These are phyloP conservation scores for Mycena metata DNA, from an alignment of 768 basidiomycete genomes.

Conservation along the genomic window DNA sequence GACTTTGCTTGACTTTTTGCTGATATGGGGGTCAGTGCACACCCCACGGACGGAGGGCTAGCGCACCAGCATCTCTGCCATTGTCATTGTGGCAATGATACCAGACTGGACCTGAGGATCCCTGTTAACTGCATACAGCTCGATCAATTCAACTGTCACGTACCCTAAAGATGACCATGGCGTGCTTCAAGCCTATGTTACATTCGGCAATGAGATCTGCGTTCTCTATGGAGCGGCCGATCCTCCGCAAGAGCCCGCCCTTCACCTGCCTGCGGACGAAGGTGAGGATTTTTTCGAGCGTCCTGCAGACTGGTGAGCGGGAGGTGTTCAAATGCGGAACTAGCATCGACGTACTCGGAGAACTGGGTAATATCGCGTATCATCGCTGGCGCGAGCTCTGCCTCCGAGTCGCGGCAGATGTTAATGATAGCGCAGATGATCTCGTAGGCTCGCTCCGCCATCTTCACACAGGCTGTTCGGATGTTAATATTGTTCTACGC, in stretches of 20 bases:
- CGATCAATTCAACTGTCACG: background rate
- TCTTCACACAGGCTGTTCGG: slow-evolving; percentile 19
- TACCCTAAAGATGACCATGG: slow-evolving; percentile 33
- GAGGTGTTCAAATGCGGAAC: background rate
- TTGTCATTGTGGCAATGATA: slow-evolving; percentile 34
- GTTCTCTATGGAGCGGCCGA: slow-evolving; percentile 29
- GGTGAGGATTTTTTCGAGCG: slow-evolving; percentile 29
- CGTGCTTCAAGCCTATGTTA: slow-evolving; percentile 29
- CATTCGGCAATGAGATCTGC: slow-evolving; percentile 28
- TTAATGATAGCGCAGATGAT: slow-evolving; percentile 36
- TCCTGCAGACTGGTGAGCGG: slow-evolving; percentile 13
- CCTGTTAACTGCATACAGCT: slow-evolving; percentile 3
- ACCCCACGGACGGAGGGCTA: background rate
- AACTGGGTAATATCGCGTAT: slow-evolving; percentile 30
- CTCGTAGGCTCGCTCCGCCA: slow-evolving; percentile 34
- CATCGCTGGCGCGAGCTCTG: slow-evolving; percentile 30
- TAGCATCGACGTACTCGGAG: slow-evolving; percentile 29
- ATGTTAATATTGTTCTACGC: background rate
- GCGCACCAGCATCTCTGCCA: slow-evolving; percentile 37
- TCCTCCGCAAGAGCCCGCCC: slow-evolving; percentile 19
- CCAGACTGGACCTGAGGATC: slow-evolving; percentile 29
- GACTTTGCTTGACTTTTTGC: slow-evolving; percentile 26
- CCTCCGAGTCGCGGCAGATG: slow-evolving; percentile 30
- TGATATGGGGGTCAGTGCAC: slow-evolving; percentile 2
- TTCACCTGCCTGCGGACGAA: slow-evolving; percentile 26